phyloP scores from a whole-genome alignment of 2,329 filamentous ascomycete species.

The Fulvia fulva region DNA sequence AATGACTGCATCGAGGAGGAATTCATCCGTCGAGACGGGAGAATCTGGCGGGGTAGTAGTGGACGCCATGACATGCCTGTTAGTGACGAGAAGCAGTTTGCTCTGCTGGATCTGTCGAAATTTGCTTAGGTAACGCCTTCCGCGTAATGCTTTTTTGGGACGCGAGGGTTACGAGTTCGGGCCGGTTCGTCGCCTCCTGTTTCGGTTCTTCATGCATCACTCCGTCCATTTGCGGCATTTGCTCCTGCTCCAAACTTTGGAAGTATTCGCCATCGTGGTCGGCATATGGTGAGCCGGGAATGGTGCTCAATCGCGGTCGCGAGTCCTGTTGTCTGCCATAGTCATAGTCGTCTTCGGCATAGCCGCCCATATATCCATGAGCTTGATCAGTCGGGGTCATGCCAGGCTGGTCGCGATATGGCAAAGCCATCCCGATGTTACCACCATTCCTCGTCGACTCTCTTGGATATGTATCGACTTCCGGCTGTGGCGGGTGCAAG shows the following conservation, averaged over 20 bases:
- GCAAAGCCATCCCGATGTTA: constrained; percentile 4
- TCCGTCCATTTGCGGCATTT: constrained; percentile 17
- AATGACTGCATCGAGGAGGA: constrained; percentile 33
- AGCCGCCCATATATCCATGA: constrained; percentile 20
- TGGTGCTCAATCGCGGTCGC: constrained; percentile 38
- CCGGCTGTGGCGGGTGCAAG: constrained; percentile 35
- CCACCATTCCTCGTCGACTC: constrained; percentile 3
- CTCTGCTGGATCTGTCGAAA: not conserved
- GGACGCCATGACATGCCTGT: constrained; percentile 20
- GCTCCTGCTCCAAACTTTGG: constrained; percentile 20
- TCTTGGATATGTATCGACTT: constrained; percentile 4
- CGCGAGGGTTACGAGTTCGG: constrained; percentile 23
- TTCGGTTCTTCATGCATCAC: constrained; percentile 7
- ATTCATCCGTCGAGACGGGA: constrained; percentile 23
- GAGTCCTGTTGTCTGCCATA: constrained; percentile 23
- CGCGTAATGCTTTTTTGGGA: constrained; percentile 28
- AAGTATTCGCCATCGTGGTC: constrained; percentile 33
- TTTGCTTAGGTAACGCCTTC: constrained; percentile 26
- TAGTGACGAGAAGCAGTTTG: not conserved
- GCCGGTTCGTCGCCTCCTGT: constrained; percentile 21
- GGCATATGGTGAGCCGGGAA: constrained; percentile 44
- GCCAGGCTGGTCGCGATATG: constrained; percentile 28
- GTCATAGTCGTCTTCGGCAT: constrained; percentile 8
- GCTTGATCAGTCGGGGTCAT: constrained; percentile 33
- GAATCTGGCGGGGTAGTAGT: constrained; percentile 14